Evolutionary conservation across 2,329 filamentous ascomycete species (phyloP), one percentile per base, ranked within the genome.

Genomic region (Arthroderma sp.): DNA sequence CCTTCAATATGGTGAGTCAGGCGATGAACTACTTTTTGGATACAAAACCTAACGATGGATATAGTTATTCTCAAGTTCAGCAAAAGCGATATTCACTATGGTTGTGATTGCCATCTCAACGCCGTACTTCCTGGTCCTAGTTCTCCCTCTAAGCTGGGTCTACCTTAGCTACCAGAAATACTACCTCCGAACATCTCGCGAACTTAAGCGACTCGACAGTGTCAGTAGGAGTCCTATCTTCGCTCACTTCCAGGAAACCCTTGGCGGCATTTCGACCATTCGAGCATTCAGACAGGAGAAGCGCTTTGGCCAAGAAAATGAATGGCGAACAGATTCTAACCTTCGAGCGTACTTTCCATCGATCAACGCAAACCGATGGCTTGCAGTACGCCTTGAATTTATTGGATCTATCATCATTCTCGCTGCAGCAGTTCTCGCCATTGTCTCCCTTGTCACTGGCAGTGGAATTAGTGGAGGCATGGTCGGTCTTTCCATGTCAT

Each of bases 101-200:
- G 75, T 78, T 36, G 80, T 98, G 58, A 94, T 98, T 53, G 85
- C 84, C 9, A 72, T 80, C 37, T 71, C 85, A 3, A 91, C 83
- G 1, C 93, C 91, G 6, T 73, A 77, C 5, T 96, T 98, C 60
- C 63, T 87, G 42, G 69, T 80, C 7, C 62, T 96, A 47, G 88
- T 94, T 53, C 55, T 96, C 44, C 91, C 91, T 1, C 71, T 98
- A 42, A 75, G 76, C 44, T 74, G 77, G 43, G 73, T 93, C 47
- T 98, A 98, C 64, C 75, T 93, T 54, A 93, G 80, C 67, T 94
- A 96, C 55, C 91, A 98, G 65, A 81, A 88, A 56, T 98, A 98
- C 72, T 98, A 98, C 63, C 77, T 98, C 40, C 78, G 88, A 50
- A 95, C 91, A 9, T 98, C 91, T 47, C 83, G 93, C 51, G 93